phyloP scores from a whole-genome alignment of 371 early-diverging fungal species.

The Lichtheimia ornata region DNA sequence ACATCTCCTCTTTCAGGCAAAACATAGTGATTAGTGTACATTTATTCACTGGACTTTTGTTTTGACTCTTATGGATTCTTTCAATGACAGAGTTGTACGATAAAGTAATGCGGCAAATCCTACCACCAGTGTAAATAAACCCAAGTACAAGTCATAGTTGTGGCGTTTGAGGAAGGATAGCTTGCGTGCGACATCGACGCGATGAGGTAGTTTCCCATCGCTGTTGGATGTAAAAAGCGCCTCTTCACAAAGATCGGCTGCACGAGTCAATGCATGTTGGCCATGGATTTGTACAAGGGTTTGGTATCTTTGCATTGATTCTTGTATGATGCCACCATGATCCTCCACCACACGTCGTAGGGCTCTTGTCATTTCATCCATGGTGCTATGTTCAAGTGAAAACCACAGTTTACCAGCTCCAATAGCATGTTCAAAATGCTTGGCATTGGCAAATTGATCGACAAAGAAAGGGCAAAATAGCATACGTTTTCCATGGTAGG shows the following conservation, averaged over 20 bases:
- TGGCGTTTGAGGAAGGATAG: not conserved
- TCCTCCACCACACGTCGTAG: slow-evolving; percentile 11
- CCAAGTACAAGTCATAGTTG: slow-evolving; percentile 2
- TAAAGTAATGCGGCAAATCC: too few relatives aligned
- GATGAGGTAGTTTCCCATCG: slow-evolving; percentile 19
- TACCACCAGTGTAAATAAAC: too few relatives aligned
- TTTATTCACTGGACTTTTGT: too few relatives aligned
- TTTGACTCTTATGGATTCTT: too few relatives aligned
- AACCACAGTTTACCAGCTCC: not conserved
- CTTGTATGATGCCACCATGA: slow-evolving; percentile 6
- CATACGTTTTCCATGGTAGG: slow-evolving; percentile 27
- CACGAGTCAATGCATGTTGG: slow-evolving; percentile 6
- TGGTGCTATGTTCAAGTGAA: not conserved
- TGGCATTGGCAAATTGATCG: slow-evolving; percentile 26
- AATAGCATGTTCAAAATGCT: not conserved
- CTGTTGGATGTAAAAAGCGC: slow-evolving; percentile 15
- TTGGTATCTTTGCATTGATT: slow-evolving; percentile 14
- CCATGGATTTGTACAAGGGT: slow-evolving; percentile 23
- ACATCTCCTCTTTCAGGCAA: too few relatives aligned
- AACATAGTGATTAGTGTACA: too few relatives aligned
- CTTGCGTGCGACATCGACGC: slow-evolving; percentile 8
- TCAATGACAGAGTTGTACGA: too few relatives aligned
- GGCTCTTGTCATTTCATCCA: not conserved
- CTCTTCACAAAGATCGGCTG: slow-evolving; percentile 38
- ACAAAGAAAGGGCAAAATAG: slow-evolving; percentile 39